These are phyloP conservation scores for Penicillium ucsense DNA, from an alignment of 495 filamentous ascomycete genomes.

Conservation along the genomic window DNA sequence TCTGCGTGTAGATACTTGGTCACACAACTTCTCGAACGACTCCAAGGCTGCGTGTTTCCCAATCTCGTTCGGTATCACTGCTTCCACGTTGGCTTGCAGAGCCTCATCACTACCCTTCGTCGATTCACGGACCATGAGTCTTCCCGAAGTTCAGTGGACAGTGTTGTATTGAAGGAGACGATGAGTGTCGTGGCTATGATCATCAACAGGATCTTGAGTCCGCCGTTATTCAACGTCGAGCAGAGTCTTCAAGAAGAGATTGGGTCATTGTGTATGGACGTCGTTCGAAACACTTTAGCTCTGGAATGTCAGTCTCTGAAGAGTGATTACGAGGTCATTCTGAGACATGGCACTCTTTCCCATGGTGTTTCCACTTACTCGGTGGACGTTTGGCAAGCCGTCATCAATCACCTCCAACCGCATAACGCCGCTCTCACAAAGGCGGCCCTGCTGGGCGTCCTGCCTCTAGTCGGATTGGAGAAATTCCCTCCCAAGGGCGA, in stretches of 20 bases:
- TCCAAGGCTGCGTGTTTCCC: constrained; percentile 45
- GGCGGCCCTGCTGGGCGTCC: constrained; percentile 59
- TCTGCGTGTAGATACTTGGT: constrained; percentile 63
- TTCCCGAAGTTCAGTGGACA: constrained; percentile 38
- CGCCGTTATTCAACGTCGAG: constrained; percentile 32
- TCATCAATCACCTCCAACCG: constrained; percentile 56
- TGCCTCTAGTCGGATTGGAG: constrained; percentile 61
- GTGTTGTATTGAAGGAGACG: constrained; percentile 44
- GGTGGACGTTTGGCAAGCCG: constrained; percentile 63
- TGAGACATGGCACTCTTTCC: constrained; percentile 48
- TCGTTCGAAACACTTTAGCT: constrained; percentile 59
- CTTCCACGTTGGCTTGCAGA: constrained; percentile 39
- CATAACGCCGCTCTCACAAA: constrained; percentile 57
- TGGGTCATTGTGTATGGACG: constrained; percentile 40
- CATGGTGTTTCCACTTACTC: constrained; percentile 57
- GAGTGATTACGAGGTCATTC: constrained; percentile 59
- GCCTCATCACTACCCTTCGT: constrained; percentile 41
- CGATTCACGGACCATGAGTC: constrained; percentile 43
- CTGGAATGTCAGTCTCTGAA: constrained; percentile 67
- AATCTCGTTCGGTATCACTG: constrained; percentile 38
- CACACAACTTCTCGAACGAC: constrained; percentile 55
- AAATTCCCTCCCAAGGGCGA: constrained; percentile 48
- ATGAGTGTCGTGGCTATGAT: constrained; percentile 41
- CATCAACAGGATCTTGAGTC: constrained; percentile 34
- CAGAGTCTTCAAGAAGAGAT: constrained; percentile 28